Conservation (phyloP, 169 alveolate species). For the Babesia bovis region DNA sequence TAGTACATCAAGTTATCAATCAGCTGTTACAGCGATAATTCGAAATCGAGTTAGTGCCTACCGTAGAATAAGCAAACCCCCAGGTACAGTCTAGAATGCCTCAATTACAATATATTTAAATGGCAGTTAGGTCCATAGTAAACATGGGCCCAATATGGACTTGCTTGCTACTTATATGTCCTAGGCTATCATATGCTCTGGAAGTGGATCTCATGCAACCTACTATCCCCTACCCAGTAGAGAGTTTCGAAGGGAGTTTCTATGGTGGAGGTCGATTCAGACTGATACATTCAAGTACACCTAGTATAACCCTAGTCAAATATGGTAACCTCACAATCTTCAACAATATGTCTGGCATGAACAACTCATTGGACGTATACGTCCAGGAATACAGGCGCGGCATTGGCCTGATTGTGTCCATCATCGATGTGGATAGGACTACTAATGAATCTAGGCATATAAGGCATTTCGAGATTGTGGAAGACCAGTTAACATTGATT, state of each 20-base stretch:
- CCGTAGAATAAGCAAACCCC: too few relatives aligned
- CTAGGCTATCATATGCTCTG: background rate
- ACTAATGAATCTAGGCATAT: background rate
- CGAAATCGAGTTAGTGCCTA: too few relatives aligned
- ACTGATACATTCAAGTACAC: background rate
- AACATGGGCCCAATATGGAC: background rate
- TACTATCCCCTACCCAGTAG: background rate
- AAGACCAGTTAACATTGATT: background rate
- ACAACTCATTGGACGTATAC: background rate
- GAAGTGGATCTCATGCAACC: background rate
- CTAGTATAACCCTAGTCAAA: background rate
- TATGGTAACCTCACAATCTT: background rate
- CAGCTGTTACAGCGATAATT: too few relatives aligned
- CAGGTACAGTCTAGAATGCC: too few relatives aligned
- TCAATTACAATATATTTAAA: too few relatives aligned
- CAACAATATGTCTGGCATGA: background rate
- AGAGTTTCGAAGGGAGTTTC: background rate
- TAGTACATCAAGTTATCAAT: too few relatives aligned
- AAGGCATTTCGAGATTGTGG: background rate
- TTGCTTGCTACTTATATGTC: background rate
- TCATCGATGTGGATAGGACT: background rate
- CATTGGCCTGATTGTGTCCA: background rate
- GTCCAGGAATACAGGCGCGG: background rate
- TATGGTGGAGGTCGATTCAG: background rate
- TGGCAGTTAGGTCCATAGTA: background rate